Evolutionary conservation across 2,329 filamentous ascomycete genomes (phyloP), one percentile per base, ranked within the genome.

Genomic region (Colletotrichum abscissum): DNA sequence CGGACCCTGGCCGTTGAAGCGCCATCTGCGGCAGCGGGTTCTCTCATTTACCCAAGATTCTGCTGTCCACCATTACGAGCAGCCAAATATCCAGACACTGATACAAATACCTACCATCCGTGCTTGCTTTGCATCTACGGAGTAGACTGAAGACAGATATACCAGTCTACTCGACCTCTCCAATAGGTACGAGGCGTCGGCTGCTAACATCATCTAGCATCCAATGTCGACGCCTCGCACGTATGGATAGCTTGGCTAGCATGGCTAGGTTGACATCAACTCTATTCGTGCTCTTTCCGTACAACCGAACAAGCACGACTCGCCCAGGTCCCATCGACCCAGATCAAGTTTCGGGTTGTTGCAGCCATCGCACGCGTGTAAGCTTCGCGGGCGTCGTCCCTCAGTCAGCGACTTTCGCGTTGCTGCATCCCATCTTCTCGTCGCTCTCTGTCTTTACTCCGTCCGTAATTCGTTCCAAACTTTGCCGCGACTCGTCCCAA

Each of bases 401-500:
- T 24, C 67, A 69, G 52, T 30, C 60, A 38, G 66, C 66, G 19
- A 30, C 49, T n/a, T 30, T 59, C 42, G 33, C n/a, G 35, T 57
- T 56, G 35, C 35, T 28, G 69, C 56, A 56, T 62, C 63, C 33
- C 26, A 28, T 55, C 60, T 54, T 63, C 60, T 54, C 56, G 42
- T 28, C 56, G 24, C 12, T 22, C 28, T 26, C 19, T 62, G 26
- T 33, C 30, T 33, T 33, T 16, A 24, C 33, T 35, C 33, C 11
- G 33, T 35, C 11, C 11, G 33, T 35, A 12, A 16, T 63, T 30
- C 30, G 26, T 22, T 22, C 55, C 63, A 60, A 49, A 72, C 30
- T 63, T 49, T 57, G 16, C 14, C 33, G 26, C 58, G 69, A 71
- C 63, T 71, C 69, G 56, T 71, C 63, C 63, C 46, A 58, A 67